Percentiles rank a stretch among this genome's conserved stretches.
Evolutionary conservation across 768 basidiomycete species (phyloP).

Genomic region (Tylopilus subfusipes): DNA sequence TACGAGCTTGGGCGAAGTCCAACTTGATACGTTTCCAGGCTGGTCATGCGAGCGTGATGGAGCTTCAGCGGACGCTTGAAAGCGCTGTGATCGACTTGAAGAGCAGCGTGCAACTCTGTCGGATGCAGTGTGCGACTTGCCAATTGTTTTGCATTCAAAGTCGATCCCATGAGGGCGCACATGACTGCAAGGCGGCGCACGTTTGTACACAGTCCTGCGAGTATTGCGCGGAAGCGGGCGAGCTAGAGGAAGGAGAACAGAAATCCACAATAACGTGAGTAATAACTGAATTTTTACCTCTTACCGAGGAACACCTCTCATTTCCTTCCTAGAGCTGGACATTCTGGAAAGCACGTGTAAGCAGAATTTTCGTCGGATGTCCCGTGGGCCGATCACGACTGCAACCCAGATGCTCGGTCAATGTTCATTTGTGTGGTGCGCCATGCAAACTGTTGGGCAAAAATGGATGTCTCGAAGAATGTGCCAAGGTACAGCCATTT

Average conservation of each 20-base stretch:
- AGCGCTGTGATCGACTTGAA: conserved; percentile 44
- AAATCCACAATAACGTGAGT: conserved; percentile 48
- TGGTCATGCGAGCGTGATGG: conserved; percentile 43
- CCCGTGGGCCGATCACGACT: neutral
- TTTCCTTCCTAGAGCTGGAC: conserved; percentile 45
- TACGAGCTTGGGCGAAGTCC: conserved; percentile 46
- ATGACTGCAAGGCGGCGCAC: conserved; percentile 52
- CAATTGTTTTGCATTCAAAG: conserved; percentile 47
- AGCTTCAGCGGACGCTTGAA: conserved; percentile 43
- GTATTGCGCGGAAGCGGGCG: conserved; percentile 33
- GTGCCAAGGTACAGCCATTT: conserved; percentile 42
- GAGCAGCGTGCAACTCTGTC: conserved; percentile 49
- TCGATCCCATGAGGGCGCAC: conserved; percentile 43
- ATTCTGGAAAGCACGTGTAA: conserved; percentile 52
- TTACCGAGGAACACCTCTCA: neutral
- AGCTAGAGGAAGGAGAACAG: conserved; percentile 31
- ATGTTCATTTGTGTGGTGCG: conserved; percentile 52
- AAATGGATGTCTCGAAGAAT: conserved; percentile 49
- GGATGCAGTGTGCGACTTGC: conserved; percentile 44
- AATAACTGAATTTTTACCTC: neutral
- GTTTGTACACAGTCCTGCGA: conserved; percentile 43
- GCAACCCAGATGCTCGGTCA: conserved; percentile 45
- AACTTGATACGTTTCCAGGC: conserved; percentile 49
- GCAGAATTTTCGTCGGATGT: conserved; percentile 17
- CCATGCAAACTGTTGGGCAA: conserved; percentile 44